Evolutionary conservation across 75 land plant species (phyloP).

Genomic region (Selaginella moellendorffii): DNA sequence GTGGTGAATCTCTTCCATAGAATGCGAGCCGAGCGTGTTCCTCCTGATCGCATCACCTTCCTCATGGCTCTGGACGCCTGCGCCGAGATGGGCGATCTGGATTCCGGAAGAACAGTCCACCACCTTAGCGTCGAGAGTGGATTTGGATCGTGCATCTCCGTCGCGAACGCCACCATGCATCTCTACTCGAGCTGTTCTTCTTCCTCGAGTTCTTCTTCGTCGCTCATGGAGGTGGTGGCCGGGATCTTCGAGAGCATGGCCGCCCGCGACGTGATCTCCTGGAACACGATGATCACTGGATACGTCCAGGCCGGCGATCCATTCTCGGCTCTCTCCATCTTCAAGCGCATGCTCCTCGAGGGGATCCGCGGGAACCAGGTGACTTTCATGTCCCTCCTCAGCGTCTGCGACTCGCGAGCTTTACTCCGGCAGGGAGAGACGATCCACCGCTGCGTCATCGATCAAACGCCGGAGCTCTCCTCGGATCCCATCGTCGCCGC

Average conservation of each 20-base stretch:
- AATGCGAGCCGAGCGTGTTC: background rate
- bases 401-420: background rate
- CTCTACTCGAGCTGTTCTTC: background rate
- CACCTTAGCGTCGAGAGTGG: background rate
- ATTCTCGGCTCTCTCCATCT: background rate
- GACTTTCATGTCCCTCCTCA: background rate
- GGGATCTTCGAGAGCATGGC: background rate
- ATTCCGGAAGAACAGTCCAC: background rate
- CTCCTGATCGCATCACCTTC: background rate
- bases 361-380: background rate
- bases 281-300: background rate
- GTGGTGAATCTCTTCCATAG: background rate
- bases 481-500: background rate
- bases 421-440: no score
- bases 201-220: no score
- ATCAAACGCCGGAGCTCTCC: background rate
- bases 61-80: background rate
- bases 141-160: background rate
- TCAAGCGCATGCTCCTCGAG: background rate
- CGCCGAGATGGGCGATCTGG: background rate
- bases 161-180: background rate
- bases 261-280: background rate
- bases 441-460: no score
- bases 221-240: background rate
- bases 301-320: no score